Percentiles rank a stretch among this genome's conserved stretches.
Evolutionary conservation across 2,329 filamentous ascomycete genomes (phyloP).

Genomic region (Fusarium succisae): DNA sequence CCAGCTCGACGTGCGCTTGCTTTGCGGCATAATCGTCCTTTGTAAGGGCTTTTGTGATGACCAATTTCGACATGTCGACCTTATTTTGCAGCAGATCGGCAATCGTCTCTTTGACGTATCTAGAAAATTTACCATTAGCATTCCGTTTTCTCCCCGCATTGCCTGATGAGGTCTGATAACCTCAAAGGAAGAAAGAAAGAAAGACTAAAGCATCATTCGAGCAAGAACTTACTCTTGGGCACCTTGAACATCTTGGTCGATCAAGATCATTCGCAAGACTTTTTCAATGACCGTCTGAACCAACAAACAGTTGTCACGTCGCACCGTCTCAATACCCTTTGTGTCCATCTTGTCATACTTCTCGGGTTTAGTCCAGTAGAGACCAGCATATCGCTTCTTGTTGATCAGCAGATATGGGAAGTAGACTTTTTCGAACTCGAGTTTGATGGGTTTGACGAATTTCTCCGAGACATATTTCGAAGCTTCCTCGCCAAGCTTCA

Average conservation of each 20-base stretch:
- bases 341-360: slow-evolving; percentile 99
- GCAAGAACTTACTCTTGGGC: slow-evolving; percentile 83
- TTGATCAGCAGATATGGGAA: slow-evolving; percentile 98
- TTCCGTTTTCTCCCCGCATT: slow-evolving; percentile 1
- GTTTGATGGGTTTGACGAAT: slow-evolving; percentile 96
- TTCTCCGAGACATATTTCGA: slow-evolving; percentile 88
- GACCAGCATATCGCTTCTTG: slow-evolving; percentile 98
- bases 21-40: slow-evolving; percentile 91
- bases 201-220: slow-evolving; percentile 4
- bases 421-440: slow-evolving; percentile 99
- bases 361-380: slow-evolving; percentile 94
- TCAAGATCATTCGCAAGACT: slow-evolving; percentile 92
- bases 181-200: not conserved
- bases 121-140: slow-evolving; percentile 56
- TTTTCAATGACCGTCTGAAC: slow-evolving; percentile 99
- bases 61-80: slow-evolving; percentile 98
- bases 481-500: slow-evolving; percentile 95
- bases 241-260: slow-evolving; percentile 87
- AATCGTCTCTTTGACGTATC: slow-evolving; percentile 96
- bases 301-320: slow-evolving; percentile 93
- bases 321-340: slow-evolving; percentile 98
- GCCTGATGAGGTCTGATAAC: slow-evolving; percentile 13
- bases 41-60: slow-evolving; percentile 96
- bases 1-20: slow-evolving; percentile 95
- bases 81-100: slow-evolving; percentile 96